These are phyloP conservation scores for Hemisphaericaspora subhashii DNA, from an alignment of 1,139 yeast species.

Conservation along the genomic window DNA sequence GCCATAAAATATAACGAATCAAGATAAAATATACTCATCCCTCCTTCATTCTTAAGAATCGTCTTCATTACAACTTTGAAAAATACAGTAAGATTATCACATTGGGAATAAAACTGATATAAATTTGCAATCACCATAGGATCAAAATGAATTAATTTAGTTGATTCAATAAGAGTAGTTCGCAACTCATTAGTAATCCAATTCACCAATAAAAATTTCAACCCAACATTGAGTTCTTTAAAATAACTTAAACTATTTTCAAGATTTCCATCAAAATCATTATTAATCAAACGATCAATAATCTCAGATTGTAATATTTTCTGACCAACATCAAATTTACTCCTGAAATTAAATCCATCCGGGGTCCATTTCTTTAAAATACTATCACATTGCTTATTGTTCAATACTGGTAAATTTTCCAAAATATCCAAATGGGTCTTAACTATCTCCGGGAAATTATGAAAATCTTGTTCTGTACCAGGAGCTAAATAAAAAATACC, in stretches of 20 bases:
- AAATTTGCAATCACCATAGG: constrained; percentile 33
- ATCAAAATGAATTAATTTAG: constrained; percentile 39
- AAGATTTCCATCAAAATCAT: constrained; percentile 16
- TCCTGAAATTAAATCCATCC: constrained; percentile 33
- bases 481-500: constrained; percentile 65
- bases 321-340: constrained; percentile 32
- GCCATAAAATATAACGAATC: constrained; percentile 42
- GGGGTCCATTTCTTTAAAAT: constrained; percentile 44
- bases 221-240: constrained; percentile 30
- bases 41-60: constrained; percentile 42
- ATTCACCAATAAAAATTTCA: constrained; percentile 43
- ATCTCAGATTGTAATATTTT: constrained; percentile 24
- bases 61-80: constrained; percentile 39
- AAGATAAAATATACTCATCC: constrained; percentile 40
- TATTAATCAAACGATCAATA: constrained; percentile 21
- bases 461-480: constrained; percentile 16
- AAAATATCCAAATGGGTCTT: constrained; percentile 51
- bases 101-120: constrained; percentile 32
- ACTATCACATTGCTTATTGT: constrained; percentile 52
- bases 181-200: constrained; percentile 45
- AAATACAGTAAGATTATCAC: constrained; percentile 43
- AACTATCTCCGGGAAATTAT: constrained; percentile 25
- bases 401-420: constrained; percentile 53
- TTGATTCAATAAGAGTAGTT: constrained; percentile 27
- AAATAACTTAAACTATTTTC: constrained; percentile 15